Evolutionary conservation across 2,329 filamentous ascomycete species (phyloP), one percentile per base, ranked within the genome.

Genomic region (Emericellopsis cladophorae): DNA sequence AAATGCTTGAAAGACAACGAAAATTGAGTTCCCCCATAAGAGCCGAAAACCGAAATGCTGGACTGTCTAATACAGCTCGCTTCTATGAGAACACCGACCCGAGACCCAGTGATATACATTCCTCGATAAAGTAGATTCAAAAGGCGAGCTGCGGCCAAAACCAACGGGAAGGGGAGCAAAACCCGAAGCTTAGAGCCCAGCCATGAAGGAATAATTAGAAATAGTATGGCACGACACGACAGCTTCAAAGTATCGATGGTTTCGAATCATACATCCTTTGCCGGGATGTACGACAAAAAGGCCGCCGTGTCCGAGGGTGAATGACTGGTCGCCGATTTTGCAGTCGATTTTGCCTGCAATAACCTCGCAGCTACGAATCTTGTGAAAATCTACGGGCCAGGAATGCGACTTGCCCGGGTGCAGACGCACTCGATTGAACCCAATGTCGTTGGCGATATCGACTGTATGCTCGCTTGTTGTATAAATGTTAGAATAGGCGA

Each of bases 401-500:
- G 48, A 52, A 14, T 55, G 50, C 8, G 49, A 52, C 10, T 48
- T 52, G 2, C 66, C 66, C 0, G 65, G 59, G 36, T 61, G 62
- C n/a, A 68, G 45, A 7, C 55, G 51, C 2, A 65, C 39, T 9
- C 67, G 55, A 40, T 68, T 62, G 42, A 68, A 62, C 31, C 54
- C 51, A 5, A 67, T 44, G 16, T 64, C 60, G 18, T 58, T 53
- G 0, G 55, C 56, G 4, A 69, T 51, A 1, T 44, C 45, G 6
- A 68, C 51, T 0, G 63, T 54, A 26, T 59, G 55, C 5, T 55
- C 54, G 24, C 55, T 56, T 0, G 58, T 55, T 4, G 68, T 49
- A 44, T 65, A 69, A 1, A 62, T 53, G 31, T 58, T 62, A 12
- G 66, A 68, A 44, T 61, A 68, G 4, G 59, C 62, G n/a, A 68